Evolutionary conservation across 192 early-diverging fungal species (phyloP), one percentile per base, ranked within the genome.

Genomic region (Dissophora ornata): DNA sequence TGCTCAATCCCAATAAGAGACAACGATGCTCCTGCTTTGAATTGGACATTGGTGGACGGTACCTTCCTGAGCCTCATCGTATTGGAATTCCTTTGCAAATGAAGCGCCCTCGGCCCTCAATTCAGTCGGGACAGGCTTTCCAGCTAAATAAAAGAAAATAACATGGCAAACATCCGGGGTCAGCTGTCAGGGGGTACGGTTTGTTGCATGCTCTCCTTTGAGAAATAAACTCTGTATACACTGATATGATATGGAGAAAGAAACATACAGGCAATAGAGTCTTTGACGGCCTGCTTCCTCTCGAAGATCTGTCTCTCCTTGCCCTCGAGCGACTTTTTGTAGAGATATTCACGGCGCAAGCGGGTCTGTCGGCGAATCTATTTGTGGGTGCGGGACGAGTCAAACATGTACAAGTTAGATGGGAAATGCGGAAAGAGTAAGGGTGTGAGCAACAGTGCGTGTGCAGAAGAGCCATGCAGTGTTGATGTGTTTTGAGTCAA

Each of bases 261-360:
- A 10, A 41, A 67, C 71, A 46, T 74, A 94, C 92, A 82, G 62
- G 86, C 88, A 71, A 99, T 84, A 1, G 97, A 95, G 40, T 95
- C 91, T 81, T 96, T 95, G 56, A 99, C 88, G 71, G 90, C 80
- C 81, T 97, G 95, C 85, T 97, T 98, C 62, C 92, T 86, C 52
- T 99, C 97, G 75, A 91, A 95, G 52, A 95, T 96, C 65, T 89
- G 88, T 67, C 87, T 87, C 44, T 99, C 96, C 79, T 97, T 94
- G 33, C 91, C 83, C 86, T 99, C 97, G 8, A 97, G 86, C 12
- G 96, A 92, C 85, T 99, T 99, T 79, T 90, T 90, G 89, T 97
- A 98, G 32, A 99, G 88, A 64, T 96, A 99, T 84, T 99, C 97
- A 70, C 95, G 80, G 42, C 97, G 86, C 57, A 93, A 85, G 32